Evolutionary conservation across 83 land plant genomes (phyloP), one percentile per base, ranked within the genome.

Genomic region (Diphasiastrum complanatum): DNA sequence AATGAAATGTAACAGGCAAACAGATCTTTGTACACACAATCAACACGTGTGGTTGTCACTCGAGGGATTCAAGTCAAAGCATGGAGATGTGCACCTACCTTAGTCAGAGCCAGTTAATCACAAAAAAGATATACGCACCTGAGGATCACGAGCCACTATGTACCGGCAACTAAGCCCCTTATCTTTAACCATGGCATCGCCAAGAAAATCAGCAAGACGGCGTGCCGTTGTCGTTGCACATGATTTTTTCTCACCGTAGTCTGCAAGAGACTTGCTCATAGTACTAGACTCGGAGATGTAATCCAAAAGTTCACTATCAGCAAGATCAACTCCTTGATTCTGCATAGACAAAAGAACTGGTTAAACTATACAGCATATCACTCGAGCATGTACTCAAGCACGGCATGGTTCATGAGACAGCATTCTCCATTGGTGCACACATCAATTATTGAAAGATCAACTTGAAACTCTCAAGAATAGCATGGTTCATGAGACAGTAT

Each of bases 151-250:
- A 47, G 96, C 99, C 68, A 95, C 92, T 64, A 95, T 77, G 75
- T 95, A 95, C 30, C 76, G 89, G 45, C 99, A 95, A 43, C 77
- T 81, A 12, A 95, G 79, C 36, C 99, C 99, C 74, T 95, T 95
- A 58, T 95, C 99, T 76, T 86, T 95, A 51, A 95, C 96, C 99
- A 95, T 95, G 55, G 83, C 71, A 77, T 84, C 89, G 49, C 96
- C 99, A 50, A 95, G 89, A 68, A 95, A 95, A 82, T 95, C 92
- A 51, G 99, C 89, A 61, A 95, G 86, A n/a, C 99, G 83, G 37
- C 66, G 86, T 51, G 99, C 99, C 14, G 99, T 95, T 29, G 99
- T 95, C 43, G 88, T 96, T 29, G 99, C 99, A 80, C 99, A 95
- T 24, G 99, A 95, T 64, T 95, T 95, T 43, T 90, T 82, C n/a